These are phyloP conservation scores for Raffaelea deltoideospora DNA, from an alignment of 2,329 filamentous ascomycete species.

Conservation along the genomic window DNA sequence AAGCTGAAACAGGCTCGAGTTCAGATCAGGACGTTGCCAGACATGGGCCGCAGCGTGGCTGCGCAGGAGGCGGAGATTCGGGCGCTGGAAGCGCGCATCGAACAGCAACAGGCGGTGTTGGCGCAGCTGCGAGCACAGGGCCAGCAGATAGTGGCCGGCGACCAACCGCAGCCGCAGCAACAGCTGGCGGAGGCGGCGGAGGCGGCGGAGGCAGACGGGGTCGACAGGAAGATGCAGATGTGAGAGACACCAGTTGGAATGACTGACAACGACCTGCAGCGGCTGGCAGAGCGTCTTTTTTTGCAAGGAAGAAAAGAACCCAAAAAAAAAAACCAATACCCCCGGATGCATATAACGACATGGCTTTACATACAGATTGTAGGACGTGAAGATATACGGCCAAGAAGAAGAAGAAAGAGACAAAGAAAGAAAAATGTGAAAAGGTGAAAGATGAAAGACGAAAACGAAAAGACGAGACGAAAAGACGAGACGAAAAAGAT, in stretches of 20 bases:
- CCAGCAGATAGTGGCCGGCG: conserved; percentile 20
- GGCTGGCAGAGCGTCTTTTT: no score
- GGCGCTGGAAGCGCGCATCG: conserved; percentile 48
- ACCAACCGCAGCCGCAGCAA: conserved; percentile 14
- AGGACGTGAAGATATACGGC: no score
- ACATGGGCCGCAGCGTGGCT: conserved; percentile 48
- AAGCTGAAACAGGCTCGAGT: conserved; percentile 66
- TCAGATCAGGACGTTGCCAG: conserved; percentile 50
- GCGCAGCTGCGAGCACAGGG: conserved; percentile 36
- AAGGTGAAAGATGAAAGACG: neutral
- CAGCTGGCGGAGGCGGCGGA: no score
- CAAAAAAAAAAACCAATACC: no score
- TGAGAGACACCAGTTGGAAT: no score
- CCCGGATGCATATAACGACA: no score
- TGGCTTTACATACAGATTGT: no score
- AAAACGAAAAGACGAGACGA: neutral
- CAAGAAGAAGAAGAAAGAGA: neutral
- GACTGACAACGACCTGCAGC: no score
- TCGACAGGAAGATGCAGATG: conserved; percentile 24
- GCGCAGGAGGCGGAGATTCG: conserved; percentile 60
- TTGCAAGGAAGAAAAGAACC: no score
- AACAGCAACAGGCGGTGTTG: conserved; percentile 44
- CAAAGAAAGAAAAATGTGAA: neutral
- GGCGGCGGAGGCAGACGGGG: conserved; percentile 11
- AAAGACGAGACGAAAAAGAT: neutral